phyloP scores from a whole-genome alignment of 2,329 filamentous ascomycete genomes.

The Aspergillus phoenicis region DNA sequence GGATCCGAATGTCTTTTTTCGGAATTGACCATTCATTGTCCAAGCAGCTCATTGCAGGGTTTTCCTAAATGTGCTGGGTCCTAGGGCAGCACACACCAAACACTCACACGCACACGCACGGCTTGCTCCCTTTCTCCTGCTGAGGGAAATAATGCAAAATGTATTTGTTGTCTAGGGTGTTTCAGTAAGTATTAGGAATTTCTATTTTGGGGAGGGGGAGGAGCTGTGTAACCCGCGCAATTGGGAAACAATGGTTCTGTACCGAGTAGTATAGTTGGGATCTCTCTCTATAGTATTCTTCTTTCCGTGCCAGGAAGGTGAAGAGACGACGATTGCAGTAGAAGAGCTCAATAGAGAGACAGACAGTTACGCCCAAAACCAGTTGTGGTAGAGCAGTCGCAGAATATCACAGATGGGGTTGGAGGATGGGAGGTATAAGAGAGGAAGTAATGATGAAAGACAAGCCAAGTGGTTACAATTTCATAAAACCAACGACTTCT shows the following conservation, averaged over 20 bases:
- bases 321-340: neutral
- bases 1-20: slow-evolving; percentile 11
- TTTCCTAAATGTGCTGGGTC: neutral
- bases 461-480: neutral
- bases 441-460: neutral
- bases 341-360: no score
- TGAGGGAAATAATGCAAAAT: neutral
- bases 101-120: neutral
- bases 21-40: slow-evolving; percentile 14
- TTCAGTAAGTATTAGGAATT: slow-evolving; percentile 2
- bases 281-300: neutral
- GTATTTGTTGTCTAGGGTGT: neutral
- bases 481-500: neutral
- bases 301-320: neutral
- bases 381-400: neutral
- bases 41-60: slow-evolving; percentile 20
- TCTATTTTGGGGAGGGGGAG: neutral
- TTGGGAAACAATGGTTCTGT: neutral
- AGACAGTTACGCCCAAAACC: neutral
- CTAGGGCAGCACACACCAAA: neutral
- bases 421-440: neutral
- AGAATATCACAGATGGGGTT: no score
- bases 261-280: neutral
- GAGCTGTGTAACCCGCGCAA: neutral
- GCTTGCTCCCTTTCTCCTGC: neutral